Evolutionary conservation across 148 eudicot genomes (phyloP).

Genomic region (Rhododendron kiyosumense): DNA sequence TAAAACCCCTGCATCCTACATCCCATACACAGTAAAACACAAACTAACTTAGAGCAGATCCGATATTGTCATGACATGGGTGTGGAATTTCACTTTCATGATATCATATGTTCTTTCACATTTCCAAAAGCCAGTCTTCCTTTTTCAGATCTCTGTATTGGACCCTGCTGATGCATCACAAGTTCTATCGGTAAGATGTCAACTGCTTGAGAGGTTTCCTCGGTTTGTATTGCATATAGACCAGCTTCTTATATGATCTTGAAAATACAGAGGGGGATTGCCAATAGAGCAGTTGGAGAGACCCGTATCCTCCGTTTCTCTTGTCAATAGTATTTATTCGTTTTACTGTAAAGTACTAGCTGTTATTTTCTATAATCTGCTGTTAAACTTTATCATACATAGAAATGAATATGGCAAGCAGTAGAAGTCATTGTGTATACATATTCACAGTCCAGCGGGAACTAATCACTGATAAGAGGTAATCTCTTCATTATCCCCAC

Average conservation of each 20-base stretch:
- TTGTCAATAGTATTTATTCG: not conserved
- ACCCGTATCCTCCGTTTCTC: conserved; percentile 57
- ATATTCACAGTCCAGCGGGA: conserved; percentile 65
- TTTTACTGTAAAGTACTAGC: not conserved
- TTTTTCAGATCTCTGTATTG: conserved; percentile 50
- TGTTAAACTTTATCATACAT: conserved; percentile 20
- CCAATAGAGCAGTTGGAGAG: conserved; percentile 90
- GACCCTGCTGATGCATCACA: conserved; percentile 67
- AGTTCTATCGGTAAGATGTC: conserved; percentile 58
- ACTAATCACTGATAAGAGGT: conserved; percentile 54
- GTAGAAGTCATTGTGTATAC: conserved; percentile 88
- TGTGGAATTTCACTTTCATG: not conserved
- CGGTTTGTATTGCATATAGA: not conserved
- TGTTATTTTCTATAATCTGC: not conserved
- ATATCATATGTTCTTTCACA: conserved; percentile 8
- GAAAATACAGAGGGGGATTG: conserved; percentile 68
- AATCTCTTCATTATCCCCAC: not conserved
- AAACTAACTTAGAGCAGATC: not conserved
- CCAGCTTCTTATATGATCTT: conserved; percentile 13
- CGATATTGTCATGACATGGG: not conserved
- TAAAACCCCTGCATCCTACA: too few relatives aligned
- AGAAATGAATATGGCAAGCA: conserved; percentile 96
- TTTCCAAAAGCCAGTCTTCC: conserved; percentile 3
- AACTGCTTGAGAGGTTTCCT: conserved; percentile 1
- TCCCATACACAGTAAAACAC: not conserved